Evolutionary conservation across 306 rosid species (phyloP).

Genomic region (Crotalaria pallida): DNA sequence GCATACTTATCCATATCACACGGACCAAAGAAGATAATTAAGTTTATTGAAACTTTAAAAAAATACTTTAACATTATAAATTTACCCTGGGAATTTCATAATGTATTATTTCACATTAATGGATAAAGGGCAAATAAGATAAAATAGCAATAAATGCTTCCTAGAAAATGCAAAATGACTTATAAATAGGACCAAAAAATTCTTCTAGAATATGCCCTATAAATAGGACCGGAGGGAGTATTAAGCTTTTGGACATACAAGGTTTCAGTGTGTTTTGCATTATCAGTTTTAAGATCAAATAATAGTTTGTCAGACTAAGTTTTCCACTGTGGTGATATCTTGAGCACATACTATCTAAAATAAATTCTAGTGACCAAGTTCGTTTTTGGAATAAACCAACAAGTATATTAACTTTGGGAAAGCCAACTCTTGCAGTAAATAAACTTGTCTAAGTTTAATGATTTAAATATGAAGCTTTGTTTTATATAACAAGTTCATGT

Average conservation of each 20-base stretch:
- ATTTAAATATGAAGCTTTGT: neutral
- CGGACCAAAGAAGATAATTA: too few species aligned
- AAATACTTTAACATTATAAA: too few species aligned
- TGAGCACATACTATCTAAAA: neutral
- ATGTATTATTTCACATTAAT: too few species aligned
- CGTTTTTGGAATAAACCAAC: constrained; percentile 15
- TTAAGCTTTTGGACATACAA: neutral
- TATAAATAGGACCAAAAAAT: too few species aligned
- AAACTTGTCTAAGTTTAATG: neutral
- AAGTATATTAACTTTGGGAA: neutral
- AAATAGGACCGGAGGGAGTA: too few species aligned
- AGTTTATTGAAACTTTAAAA: too few species aligned
- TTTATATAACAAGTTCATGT: constrained; percentile 5
- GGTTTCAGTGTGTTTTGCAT: constrained; percentile 3
- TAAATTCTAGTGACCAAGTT: neutral
- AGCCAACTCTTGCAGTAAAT: neutral
- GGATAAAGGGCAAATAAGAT: too few species aligned
- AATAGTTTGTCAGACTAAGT: neutral
- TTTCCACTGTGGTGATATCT: neutral
- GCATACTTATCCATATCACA: too few species aligned
- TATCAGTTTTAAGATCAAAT: neutral
- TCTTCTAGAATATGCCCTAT: too few species aligned
- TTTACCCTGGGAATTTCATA: too few species aligned
- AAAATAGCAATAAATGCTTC: too few species aligned
- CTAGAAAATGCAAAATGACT: too few species aligned